A percentile compares a stretch with the other conserved stretches of the same genome.
Conservation (phyloP, 768 basidiomycete genomes). For the Boletus tylopilopsis region DNA sequence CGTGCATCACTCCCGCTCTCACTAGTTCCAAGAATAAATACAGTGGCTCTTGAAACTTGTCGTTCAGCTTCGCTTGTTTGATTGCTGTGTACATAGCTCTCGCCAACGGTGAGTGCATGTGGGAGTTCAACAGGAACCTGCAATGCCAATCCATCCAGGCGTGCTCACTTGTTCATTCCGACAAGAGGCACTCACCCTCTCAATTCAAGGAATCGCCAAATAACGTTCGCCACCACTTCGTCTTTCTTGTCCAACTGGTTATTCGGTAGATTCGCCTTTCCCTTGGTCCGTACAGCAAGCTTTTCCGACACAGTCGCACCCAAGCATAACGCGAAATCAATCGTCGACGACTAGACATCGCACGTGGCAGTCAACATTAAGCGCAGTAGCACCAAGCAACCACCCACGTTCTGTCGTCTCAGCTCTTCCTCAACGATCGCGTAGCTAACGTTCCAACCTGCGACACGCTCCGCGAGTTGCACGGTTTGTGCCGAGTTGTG, state of each 20-base stretch:
- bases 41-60: slow-evolving; percentile 97
- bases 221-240: slow-evolving; percentile 95
- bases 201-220: slow-evolving; percentile 96
- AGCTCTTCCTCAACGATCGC: slow-evolving; percentile 89
- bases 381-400: slow-evolving; percentile 16
- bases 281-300: slow-evolving; percentile 77
- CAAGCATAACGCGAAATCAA: slow-evolving; percentile 92
- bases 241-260: slow-evolving; percentile 91
- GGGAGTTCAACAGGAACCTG: slow-evolving; percentile 86
- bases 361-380: slow-evolving; percentile 24
- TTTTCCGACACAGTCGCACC: slow-evolving; percentile 85
- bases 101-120: slow-evolving; percentile 85
- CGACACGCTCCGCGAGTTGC: slow-evolving; percentile 83
- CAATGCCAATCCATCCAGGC: slow-evolving; percentile 11
- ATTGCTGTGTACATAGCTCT: slow-evolving; percentile 88
- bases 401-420: slow-evolving; percentile 89
- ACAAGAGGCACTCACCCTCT: slow-evolving; percentile 59
- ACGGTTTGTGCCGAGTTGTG: slow-evolving; percentile 79
- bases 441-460: slow-evolving; percentile 87
- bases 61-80: slow-evolving; percentile 76
- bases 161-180: background rate
- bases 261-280: slow-evolving; percentile 43
- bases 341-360: slow-evolving; percentile 79
- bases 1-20: slow-evolving; percentile 95
- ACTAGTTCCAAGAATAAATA: slow-evolving; percentile 95